Evolutionary conservation across 2,329 filamentous ascomycete genomes (phyloP).

Genomic region (Microcera coccophila): DNA sequence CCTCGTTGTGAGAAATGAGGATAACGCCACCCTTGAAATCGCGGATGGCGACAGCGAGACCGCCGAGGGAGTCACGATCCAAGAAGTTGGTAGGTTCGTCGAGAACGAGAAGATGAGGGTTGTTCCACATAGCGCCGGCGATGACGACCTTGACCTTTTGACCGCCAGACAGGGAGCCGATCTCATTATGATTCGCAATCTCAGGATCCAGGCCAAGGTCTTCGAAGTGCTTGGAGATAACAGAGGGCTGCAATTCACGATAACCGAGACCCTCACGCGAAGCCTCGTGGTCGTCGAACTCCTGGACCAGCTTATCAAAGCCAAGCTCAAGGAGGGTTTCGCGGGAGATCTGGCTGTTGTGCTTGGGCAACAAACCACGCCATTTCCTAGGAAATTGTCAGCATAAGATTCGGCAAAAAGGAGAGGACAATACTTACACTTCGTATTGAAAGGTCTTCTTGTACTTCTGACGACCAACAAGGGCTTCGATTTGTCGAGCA

Average conservation of each 20-base stretch:
- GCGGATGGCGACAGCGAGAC: slow-evolving; percentile 93
- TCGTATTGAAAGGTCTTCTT: slow-evolving; percentile 99
- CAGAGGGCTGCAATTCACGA: slow-evolving; percentile 84
- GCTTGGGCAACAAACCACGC: slow-evolving; percentile 81
- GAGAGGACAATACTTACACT: slow-evolving; percentile 55
- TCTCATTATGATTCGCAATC: slow-evolving; percentile 98
- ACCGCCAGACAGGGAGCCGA: slow-evolving; percentile 89
- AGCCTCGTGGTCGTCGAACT: slow-evolving; percentile 97
- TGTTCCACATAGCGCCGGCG: slow-evolving; percentile 97
- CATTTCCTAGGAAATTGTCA: slow-evolving; percentile 65
- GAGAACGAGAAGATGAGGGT: slow-evolving; percentile 92
- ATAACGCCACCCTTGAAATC: slow-evolving; percentile 98
- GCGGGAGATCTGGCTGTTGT: slow-evolving; percentile 88
- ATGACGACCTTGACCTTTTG: slow-evolving; percentile 99
- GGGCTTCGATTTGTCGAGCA: slow-evolving; percentile 70
- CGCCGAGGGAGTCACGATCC: slow-evolving; percentile 94
- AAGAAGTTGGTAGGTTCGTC: slow-evolving; percentile 99
- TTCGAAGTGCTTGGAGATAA: slow-evolving; percentile 97
- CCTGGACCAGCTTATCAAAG: slow-evolving; percentile 90
- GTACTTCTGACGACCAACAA: slow-evolving; percentile 96
- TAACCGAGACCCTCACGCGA: slow-evolving; percentile 98
- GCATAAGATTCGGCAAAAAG: slow-evolving; percentile 4
- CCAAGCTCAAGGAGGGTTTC: slow-evolving; percentile 84
- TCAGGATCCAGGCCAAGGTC: slow-evolving; percentile 94
- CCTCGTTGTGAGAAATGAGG: slow-evolving; percentile 99